A percentile compares a stretch with the other conserved stretches of the same genome.
Conservation (phyloP, 2,329 filamentous ascomycete genomes). For the Penicillium sp. region DNA sequence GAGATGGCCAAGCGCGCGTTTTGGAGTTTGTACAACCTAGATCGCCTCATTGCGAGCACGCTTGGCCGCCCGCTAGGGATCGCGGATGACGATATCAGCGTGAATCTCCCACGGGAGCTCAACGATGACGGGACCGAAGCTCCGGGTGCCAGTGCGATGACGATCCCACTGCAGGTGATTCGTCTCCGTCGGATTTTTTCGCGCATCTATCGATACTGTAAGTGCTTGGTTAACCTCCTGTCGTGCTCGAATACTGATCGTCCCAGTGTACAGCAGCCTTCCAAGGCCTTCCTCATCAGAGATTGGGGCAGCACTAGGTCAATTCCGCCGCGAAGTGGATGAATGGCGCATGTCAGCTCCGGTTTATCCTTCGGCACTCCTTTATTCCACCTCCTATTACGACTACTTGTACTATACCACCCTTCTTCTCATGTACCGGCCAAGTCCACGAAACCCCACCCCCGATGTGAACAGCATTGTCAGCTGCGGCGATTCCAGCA, state of each 20-base stretch:
- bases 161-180: slow-evolving; percentile 40
- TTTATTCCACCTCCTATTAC: slow-evolving; percentile 44
- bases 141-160: slow-evolving; percentile 38
- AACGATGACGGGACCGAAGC: slow-evolving; percentile 42
- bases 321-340: slow-evolving; percentile 39
- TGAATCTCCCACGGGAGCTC: slow-evolving; percentile 38
- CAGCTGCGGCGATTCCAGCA: slow-evolving; percentile 40
- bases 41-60: slow-evolving; percentile 42
- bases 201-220: slow-evolving; percentile 40
- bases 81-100: slow-evolving; percentile 44
- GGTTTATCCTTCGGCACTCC: slow-evolving; percentile 36
- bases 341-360: slow-evolving; percentile 40
- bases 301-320: slow-evolving; percentile 26
- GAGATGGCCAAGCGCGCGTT: slow-evolving; percentile 46
- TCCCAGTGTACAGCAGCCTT: slow-evolving; percentile 37
- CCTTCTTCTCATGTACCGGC: slow-evolving; percentile 40
- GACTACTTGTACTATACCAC: slow-evolving; percentile 43
- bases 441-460: slow-evolving; percentile 38
- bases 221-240: slow-evolving; percentile 5
- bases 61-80: slow-evolving; percentile 43
- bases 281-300: slow-evolving; percentile 30
- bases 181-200: slow-evolving; percentile 40
- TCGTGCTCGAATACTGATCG: not conserved
- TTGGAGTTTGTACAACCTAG: slow-evolving; percentile 47
- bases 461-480: slow-evolving; percentile 38